phyloP scores from a whole-genome alignment of 2,329 filamentous ascomycete species.

The Fusarium sp. region DNA sequence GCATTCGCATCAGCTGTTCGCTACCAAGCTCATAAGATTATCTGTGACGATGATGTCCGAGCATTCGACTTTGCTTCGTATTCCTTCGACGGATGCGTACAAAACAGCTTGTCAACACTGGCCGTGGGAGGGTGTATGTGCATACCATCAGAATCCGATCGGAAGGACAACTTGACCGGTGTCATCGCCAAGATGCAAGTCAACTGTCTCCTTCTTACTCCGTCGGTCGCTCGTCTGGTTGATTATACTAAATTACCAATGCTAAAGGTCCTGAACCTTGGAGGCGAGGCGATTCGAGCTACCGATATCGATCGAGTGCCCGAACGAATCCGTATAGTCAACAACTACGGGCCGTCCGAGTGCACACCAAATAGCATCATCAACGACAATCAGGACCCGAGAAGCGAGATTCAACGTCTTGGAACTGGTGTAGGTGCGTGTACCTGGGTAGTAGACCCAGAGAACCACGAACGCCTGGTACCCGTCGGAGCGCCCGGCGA shows the following conservation, averaged over 20 bases:
- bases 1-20: neutral
- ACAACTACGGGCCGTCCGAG: slow-evolving; percentile 22
- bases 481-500: slow-evolving; percentile 4
- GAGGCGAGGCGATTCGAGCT: slow-evolving; percentile 3
- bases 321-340: slow-evolving; percentile 28
- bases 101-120: slow-evolving; percentile 12
- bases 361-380: slow-evolving; percentile 4
- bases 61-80: slow-evolving; percentile 17
- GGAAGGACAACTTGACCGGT: slow-evolving; percentile 40
- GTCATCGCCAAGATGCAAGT: slow-evolving; percentile 53
- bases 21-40: neutral
- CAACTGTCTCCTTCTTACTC: slow-evolving; percentile 42
- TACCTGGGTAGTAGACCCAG: slow-evolving; percentile 10
- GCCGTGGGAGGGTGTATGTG: slow-evolving; percentile 14
- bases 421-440: neutral
- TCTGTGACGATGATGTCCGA: neutral
- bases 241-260: slow-evolving; percentile 5
- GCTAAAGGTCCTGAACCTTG: slow-evolving; percentile 3
- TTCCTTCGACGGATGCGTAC: slow-evolving; percentile 8
- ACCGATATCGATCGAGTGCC: neutral
- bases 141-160: slow-evolving; percentile 10
- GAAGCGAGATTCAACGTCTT: neutral
- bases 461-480: neutral
- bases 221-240: slow-evolving; percentile 11
- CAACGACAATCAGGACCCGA: neutral